Conservation (phyloP, 768 basidiomycete species). For the Hygrophorus pudorinus region DNA sequence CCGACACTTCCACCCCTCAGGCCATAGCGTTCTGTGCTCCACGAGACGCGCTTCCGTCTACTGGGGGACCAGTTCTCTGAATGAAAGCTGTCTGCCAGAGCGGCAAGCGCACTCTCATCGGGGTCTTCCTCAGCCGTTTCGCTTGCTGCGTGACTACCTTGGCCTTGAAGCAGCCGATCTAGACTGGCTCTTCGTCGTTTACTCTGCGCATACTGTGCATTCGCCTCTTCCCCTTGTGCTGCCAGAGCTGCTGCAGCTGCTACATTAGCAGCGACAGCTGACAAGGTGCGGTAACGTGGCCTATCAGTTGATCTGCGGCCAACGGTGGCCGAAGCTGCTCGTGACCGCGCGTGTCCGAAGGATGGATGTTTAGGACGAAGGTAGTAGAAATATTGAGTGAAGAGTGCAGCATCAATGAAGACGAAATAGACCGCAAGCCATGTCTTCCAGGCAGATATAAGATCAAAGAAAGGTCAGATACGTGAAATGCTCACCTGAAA, state of each 20-base stretch:
- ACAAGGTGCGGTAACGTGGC: conserved; percentile 59
- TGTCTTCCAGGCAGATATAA: conserved; percentile 38
- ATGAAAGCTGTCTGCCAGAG: conserved; percentile 65
- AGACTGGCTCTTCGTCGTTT: conserved; percentile 22
- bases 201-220: conserved; percentile 17
- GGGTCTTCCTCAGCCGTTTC: conserved; percentile 27
- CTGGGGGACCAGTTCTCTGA: conserved; percentile 51
- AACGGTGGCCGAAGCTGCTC: conserved; percentile 29
- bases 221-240: conserved; percentile 44
- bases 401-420: conserved; percentile 64
- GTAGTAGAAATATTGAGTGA: conserved; percentile 81
- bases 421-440: conserved; percentile 91
- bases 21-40: conserved; percentile 49
- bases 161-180: conserved; percentile 15
- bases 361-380: conserved; percentile 26
- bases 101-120: conserved; percentile 41
- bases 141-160: conserved; percentile 10
- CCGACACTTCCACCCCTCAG: conserved; percentile 38
- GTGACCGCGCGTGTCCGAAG: conserved; percentile 27
- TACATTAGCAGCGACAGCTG: conserved; percentile 61
- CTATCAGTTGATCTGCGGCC: conserved; percentile 45
- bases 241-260: conserved; percentile 63
- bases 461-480: conserved; percentile 1
- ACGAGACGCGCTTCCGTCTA: conserved; percentile 48
- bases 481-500: conserved; percentile 63